These are phyloP conservation scores for Boechera stricta DNA, from an alignment of 345 rosid genomes.

Conservation along the genomic window DNA sequence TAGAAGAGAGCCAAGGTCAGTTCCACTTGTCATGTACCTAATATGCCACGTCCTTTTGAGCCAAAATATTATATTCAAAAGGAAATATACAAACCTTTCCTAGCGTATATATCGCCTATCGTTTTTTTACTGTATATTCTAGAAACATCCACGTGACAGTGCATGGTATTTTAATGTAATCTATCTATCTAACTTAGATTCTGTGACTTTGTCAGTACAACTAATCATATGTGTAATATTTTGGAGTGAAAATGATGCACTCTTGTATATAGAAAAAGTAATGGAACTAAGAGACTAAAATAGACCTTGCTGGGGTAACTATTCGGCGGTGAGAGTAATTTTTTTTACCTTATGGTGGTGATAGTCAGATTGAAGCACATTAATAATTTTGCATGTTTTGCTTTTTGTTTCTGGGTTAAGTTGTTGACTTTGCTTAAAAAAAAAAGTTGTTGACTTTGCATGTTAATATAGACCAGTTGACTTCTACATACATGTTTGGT, in stretches of 20 bases:
- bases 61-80: constrained; percentile 24
- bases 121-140: constrained; percentile 22
- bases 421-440: constrained; percentile 4
- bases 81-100: constrained; percentile 6
- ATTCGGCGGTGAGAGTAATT: not conserved
- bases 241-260: not conserved
- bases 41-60: constrained; percentile 50
- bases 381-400: constrained; percentile 39
- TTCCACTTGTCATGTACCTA: constrained; percentile 38
- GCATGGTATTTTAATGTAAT: not conserved
- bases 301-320: not conserved
- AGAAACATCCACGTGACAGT: constrained; percentile 42
- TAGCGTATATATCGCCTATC: constrained; percentile 2
- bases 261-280: constrained; percentile 1
- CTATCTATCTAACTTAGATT: constrained; percentile 38
- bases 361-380: constrained; percentile 20
- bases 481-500: constrained; percentile 31
- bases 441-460: constrained; percentile 13
- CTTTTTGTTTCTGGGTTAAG: constrained; percentile 2
- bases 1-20: constrained; percentile 47
- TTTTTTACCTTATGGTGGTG: constrained; percentile 18
- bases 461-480: constrained; percentile 27
- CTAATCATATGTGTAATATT: not conserved
- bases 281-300: constrained; percentile 4
- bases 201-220: constrained; percentile 13